A percentile compares a stretch with the other conserved stretches of the same genome.
Conservation (phyloP, 2,329 filamentous ascomycete genomes). For the Penicillium sp. region DNA sequence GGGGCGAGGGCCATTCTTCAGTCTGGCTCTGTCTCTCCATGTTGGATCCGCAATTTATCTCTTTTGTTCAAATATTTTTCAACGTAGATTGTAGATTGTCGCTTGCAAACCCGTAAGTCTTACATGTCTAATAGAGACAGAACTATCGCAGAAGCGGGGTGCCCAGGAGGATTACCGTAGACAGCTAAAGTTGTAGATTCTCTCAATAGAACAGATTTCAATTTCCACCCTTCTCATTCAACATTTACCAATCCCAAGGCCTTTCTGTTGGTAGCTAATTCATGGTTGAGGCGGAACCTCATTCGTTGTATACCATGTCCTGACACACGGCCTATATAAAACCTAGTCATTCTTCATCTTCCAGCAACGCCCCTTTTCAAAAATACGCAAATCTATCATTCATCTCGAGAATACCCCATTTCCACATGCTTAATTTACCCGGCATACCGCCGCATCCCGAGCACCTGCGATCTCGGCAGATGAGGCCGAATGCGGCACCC, state of each 20-base stretch:
- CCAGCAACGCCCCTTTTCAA: neutral
- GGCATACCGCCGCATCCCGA: neutral
- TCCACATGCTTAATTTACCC: neutral
- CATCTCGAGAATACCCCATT: neutral
- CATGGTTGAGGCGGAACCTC: neutral
- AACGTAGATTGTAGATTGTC: too few relatives aligned
- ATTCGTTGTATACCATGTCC: neutral
- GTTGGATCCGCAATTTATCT: constrained; percentile 34
- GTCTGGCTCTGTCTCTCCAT: constrained; percentile 28
- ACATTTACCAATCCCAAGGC: neutral
- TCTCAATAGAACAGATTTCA: neutral
- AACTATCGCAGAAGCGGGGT: too few relatives aligned
- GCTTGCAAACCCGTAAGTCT: too few relatives aligned
- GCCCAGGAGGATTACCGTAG: too few relatives aligned
- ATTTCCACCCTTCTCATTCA: neutral
- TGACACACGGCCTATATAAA: neutral
- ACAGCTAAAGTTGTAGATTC: neutral
- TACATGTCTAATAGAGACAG: too few relatives aligned
- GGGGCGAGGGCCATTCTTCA: constrained; percentile 27
- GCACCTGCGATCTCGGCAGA: constrained; percentile 9
- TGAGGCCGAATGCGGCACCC: constrained; percentile 31
- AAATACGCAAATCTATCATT: neutral
- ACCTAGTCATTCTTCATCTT: neutral
- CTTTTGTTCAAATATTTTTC: constrained; percentile 27
- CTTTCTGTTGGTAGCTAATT: neutral